Base-by-base conservation (phyloP, 768 basidiomycete genomes). In the Holtermanniella nyarrowii region DNA sequence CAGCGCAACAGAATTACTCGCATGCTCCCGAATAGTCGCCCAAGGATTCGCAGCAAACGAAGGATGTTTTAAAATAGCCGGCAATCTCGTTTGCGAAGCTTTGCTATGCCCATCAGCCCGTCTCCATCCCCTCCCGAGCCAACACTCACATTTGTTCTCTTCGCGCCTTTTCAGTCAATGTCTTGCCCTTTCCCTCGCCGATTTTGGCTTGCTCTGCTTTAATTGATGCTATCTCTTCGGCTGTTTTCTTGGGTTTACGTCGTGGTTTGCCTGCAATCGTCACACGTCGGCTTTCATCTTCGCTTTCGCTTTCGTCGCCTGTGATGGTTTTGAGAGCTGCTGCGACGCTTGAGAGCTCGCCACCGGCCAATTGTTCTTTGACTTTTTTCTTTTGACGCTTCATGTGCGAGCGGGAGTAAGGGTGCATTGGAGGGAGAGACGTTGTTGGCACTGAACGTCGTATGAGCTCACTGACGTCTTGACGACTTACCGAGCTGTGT, bases 21-120 rank as follows among this genome's bases (percentile, higher is more conserved):
- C 69, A 43, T 71, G 68, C 39, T 63, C 49, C 20, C 69, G 56
- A 40, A 71, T 71, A 12, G 66, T 57, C 0, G 63, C 69, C 61
- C 68, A 71, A 0, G 69, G 69, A 46, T 68, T 63, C 20, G 58
- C 27, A 49, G 66, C 62, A 56, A 61, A 71, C 4, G 60, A 54
- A 1, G 67, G 67, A 47, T 66, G 65, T 20, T 55, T 51, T 40
- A 68, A 43, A 42, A 71, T 58, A 0, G 64, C 65, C 13, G 61
- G 61, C 49, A 61, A 59, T 14, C 64, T 46, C 46, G 56, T 61
- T 5, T 53, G 52, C 22, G 56, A 54, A 10, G 55, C 43, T 50
- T 51, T 49, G 21, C 63, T 65, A 42, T 26, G 24, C 26, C 18
- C 16, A 44, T 44, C 46, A 25, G 47, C 23, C 12, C 31, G 24